Base-by-base conservation (phyloP, 306 rosid species). In the Alnus rubra region DNA sequence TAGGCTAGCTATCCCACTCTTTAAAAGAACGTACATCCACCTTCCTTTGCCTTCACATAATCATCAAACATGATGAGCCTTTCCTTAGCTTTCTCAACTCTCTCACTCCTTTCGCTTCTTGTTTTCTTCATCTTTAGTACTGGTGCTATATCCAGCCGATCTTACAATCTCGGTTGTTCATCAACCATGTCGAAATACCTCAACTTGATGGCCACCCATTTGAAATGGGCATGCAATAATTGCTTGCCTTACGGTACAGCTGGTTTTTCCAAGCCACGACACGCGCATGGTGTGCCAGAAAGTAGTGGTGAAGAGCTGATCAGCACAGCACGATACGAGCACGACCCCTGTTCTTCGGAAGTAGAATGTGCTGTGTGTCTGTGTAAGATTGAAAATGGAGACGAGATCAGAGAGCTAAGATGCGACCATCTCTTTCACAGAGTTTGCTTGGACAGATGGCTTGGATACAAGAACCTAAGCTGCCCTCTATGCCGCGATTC, bases 401-500 rank as follows among this genome's bases (percentile, higher is more conserved):
- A 86, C 1, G 91, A 71, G 54, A 72, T 89, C 16, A 82, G 74
- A 78, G 85, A 68, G 9, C 31, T 88, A 35, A 87, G 84, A 51
- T 90, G 95, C 37, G 49, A 69, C 0, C 92, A 88, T 75, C 4
- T 69, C 4, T 87, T 76, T 50, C 95, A 88, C 44, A 74, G 28
- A 58, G 18, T 9, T 10, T 90, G 95, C 80, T 77, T 90, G 59
- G 81, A 85, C 18, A 78, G 64, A 15, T 88, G 91, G 89, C n/a
- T 78, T 13, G 53, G 44, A 0, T 62, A 76, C 23, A 81, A 73
- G 2, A 79, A 63, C n/a, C 16, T 18, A 2, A 83, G 67, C 9
- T 90, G 92, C 12, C 90, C 95, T 15, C 86, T 87, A 39, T 91
- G 96, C 54, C 84, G 93, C 31, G 53, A 77, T 10, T 52, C 73